These are phyloP conservation scores for Schizosaccharomyces japonicus DNA, from an alignment of 805 yeast genomes.

Conservation along the genomic window DNA sequence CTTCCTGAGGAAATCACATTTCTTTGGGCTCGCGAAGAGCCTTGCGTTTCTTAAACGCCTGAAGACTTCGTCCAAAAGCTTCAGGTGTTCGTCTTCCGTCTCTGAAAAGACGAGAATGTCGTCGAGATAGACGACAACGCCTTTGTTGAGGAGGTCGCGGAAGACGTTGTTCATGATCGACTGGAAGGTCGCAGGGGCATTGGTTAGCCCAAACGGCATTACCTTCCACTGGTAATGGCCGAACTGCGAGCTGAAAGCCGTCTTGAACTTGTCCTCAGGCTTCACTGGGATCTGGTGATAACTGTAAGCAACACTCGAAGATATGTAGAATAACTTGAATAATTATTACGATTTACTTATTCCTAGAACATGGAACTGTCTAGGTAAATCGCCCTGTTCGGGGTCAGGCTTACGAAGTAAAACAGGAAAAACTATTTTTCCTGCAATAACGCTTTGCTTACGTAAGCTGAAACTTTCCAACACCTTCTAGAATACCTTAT, in stretches of 20 bases:
- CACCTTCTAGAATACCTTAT: no score
- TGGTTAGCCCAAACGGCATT: constrained; percentile 6
- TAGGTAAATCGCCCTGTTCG: no score
- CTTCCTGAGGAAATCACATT: constrained; percentile 4
- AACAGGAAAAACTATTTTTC: no score
- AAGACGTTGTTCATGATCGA: constrained; percentile 1
- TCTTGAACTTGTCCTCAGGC: constrained; percentile 3
- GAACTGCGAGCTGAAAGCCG: constrained; percentile 5
- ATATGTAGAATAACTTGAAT: no score
- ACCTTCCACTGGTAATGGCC: constrained; percentile 5
- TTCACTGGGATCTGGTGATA: constrained; percentile 5
- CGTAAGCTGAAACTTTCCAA: no score
- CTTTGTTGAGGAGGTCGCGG: background rate
- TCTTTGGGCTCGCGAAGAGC: constrained; percentile 4
- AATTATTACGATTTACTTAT: no score
- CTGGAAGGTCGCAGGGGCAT: constrained; percentile 6
- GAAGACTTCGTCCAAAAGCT: constrained; percentile 1
- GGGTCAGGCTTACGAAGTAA: no score
- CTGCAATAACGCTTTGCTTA: no score
- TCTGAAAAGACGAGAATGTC: constrained; percentile 5
- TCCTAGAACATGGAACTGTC: no score
- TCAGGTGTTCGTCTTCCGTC: constrained; percentile 7
- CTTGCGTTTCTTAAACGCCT: background rate
- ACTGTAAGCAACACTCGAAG: constrained; percentile 5
- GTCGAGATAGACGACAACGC: constrained; percentile 3